Percentiles rank a stretch among this genome's conserved stretches.
phyloP scores from a whole-genome alignment of 2,329 filamentous ascomycete species.

The Colletotrichum gloeosporioides region DNA sequence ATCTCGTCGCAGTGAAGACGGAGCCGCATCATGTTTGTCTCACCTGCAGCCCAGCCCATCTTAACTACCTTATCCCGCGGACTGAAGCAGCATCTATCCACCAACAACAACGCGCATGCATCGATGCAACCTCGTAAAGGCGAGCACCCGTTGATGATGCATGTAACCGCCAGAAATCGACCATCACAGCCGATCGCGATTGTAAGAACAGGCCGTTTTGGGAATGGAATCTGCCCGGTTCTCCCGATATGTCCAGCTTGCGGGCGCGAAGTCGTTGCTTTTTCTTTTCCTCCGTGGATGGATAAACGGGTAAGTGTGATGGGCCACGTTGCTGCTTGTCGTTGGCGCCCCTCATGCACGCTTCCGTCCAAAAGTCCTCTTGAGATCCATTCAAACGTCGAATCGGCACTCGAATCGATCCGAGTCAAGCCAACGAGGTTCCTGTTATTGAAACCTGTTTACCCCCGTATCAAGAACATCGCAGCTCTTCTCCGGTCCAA shows the following conservation, averaged over 20 bases:
- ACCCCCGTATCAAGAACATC: neutral
- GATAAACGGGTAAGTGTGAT: neutral
- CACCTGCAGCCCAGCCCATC: neutral
- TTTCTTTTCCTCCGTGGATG: neutral
- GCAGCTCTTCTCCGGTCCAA: neutral
- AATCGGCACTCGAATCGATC: neutral
- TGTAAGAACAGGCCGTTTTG: neutral
- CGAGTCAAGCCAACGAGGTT: neutral
- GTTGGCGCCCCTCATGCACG: neutral
- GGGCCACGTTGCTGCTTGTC: neutral
- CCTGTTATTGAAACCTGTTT: rapidly evolving
- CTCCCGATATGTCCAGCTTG: neutral
- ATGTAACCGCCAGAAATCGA: neutral
- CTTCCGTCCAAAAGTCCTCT: neutral
- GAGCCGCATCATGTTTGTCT: neutral
- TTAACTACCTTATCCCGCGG: rapidly evolving
- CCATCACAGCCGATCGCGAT: neutral
- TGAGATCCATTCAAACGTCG: neutral
- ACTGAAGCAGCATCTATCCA: neutral
- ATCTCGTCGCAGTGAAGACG: neutral
- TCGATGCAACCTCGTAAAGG: neutral
- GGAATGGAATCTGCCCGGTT: neutral
- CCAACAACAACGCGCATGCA: neutral
- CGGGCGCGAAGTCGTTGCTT: neutral
- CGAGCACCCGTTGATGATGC: neutral